Percentiles rank a stretch among this genome's conserved stretches.
Conservation (phyloP, 169 alveolate species). For the Eimeria praecox region DNA sequence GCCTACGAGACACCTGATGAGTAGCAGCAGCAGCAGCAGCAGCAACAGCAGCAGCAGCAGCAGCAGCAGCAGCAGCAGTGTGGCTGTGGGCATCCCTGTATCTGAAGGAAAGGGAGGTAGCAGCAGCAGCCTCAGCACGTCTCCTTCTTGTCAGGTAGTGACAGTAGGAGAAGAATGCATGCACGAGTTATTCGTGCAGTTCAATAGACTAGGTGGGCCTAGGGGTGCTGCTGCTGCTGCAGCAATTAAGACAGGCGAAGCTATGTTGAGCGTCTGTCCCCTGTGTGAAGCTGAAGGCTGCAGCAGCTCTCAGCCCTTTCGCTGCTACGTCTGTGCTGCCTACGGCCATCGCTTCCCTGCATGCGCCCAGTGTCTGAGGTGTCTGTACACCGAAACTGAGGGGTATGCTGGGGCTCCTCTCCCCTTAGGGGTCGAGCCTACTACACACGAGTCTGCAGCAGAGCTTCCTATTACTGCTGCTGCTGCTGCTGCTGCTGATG, state of each 20-base stretch:
- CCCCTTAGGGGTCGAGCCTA: background rate
- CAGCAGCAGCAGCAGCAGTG: conserved; percentile 13
- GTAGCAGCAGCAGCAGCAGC: background rate
- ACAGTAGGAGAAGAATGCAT: conserved; percentile 30
- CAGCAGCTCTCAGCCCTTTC: conserved; percentile 31
- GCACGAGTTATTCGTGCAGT: background rate
- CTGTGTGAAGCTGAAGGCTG: conserved; percentile 8
- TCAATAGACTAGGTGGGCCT: background rate
- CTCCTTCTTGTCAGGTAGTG: background rate
- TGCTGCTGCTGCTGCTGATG: conserved; percentile 3
- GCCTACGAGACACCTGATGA: background rate
- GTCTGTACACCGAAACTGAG: conserved; percentile 57
- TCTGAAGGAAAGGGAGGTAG: background rate
- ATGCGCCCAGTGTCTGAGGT: conserved; percentile 47
- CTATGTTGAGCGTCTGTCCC: background rate
- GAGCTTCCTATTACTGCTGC: background rate
- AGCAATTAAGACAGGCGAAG: conserved; percentile 8
- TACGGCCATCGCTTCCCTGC: conserved; percentile 55
- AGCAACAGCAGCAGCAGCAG: background rate
- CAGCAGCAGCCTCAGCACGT: background rate
- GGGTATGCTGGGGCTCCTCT: conserved; percentile 33
- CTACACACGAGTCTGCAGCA: background rate
- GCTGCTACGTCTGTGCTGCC: conserved; percentile 23
- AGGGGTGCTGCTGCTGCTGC: conserved; percentile 46
- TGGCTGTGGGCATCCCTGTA: background rate